A percentile compares a stretch with the other conserved stretches of the same genome.
Conservation (phyloP, 208 protist genomes). For the Leishmania tropica region DNA sequence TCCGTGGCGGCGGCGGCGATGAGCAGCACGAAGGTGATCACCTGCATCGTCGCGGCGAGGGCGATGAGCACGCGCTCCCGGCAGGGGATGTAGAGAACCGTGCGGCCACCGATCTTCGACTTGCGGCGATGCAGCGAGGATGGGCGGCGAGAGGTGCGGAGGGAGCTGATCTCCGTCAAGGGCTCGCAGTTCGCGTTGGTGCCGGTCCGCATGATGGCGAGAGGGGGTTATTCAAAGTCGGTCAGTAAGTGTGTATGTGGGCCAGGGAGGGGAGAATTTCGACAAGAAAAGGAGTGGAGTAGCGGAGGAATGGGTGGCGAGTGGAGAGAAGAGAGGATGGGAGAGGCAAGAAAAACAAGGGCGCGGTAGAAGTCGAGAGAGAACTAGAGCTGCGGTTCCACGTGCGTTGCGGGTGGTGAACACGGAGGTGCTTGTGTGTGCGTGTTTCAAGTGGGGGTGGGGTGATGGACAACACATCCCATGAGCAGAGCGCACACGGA, state of each 20-base stretch:
- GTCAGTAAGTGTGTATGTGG: background rate
- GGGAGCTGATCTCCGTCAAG: conserved; percentile 13
- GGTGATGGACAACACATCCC: background rate
- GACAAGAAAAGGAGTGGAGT: background rate
- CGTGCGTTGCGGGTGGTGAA: background rate
- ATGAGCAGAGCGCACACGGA: background rate
- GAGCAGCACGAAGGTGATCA: conserved; percentile 23
- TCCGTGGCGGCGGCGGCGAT: conserved; percentile 22
- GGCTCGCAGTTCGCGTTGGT: conserved; percentile 7
- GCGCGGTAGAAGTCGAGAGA: background rate
- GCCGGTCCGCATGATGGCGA: background rate
- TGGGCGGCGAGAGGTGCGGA: conserved; percentile 20
- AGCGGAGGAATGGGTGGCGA: background rate
- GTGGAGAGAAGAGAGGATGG: background rate
- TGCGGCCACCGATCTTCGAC: conserved; percentile 24
- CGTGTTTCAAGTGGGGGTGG: background rate
- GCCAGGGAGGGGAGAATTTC: background rate
- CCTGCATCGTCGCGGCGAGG: conserved; percentile 14
- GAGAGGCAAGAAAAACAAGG: background rate
- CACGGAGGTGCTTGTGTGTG: background rate
- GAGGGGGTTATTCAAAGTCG: background rate
- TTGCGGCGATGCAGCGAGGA: conserved; percentile 30
- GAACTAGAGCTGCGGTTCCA: background rate
- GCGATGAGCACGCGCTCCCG: conserved; percentile 23
- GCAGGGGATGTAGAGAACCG: conserved; percentile 25